Evolutionary conservation across 164 flowering plant species (phyloP), one percentile per base, ranked within the genome.

Genomic region (Piper longum): DNA sequence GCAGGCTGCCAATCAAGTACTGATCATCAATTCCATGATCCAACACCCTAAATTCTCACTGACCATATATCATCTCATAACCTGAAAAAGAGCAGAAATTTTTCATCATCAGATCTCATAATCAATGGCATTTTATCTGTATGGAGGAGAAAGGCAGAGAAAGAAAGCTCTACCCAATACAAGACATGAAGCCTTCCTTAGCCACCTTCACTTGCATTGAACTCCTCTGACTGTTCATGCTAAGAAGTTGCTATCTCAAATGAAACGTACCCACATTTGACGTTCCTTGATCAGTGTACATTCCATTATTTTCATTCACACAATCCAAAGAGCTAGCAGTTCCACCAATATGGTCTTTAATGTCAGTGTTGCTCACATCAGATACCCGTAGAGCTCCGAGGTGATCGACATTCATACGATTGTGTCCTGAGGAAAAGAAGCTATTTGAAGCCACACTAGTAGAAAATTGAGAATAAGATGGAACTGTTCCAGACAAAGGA

Each of bases 221-320:
- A 43, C 75, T 75, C 61, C 75, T 78, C 57, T 79, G 81, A 54
- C 63, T 72, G 59, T 83, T 85, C 59, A 72, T 83, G 42, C 74
- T 77, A 62, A 81, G 88, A 66, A 85, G 86, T 60, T 78, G 85
- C 16, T 86, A 81, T 2, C 85, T 83, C 60, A 83, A 61, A 36
- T 78, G 85, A 60, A 83, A 78, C 77, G 82, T 66, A 75, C 79
- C 73, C 36, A 80, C 69, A 6, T 85, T 80, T 4, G 55, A 40
- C 0, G 19, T 44, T 1, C 73, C 80, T 55, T 64, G 75, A 62
- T 71, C 79, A 71, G 57, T 48, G 67, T 77, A 72, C 43, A 67
- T 65, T 9, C 57, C 62, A 67, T 67, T 73, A 56, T 75, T 78
- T 1, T 26, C 41, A 51, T 61, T 70, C 66, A 62, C 7, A 64